Evolutionary conservation across 768 basidiomycete genomes (phyloP).

Genomic region (Sporobolomyces phaffii): DNA sequence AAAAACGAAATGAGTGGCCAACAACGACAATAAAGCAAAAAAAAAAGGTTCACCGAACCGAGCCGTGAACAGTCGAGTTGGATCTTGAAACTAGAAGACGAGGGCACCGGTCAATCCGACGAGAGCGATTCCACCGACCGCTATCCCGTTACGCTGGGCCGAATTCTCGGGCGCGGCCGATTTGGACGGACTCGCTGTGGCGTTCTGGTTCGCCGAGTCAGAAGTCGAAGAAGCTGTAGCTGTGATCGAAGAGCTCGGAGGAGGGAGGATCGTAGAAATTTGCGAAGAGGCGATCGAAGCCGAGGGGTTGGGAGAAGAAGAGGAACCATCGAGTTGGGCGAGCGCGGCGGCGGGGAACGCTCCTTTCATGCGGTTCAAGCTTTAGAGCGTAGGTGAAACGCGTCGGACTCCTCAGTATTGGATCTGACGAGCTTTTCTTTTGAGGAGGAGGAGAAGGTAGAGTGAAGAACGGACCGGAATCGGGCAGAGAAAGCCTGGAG

Average conservation of each 20-base stretch:
- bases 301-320: background rate
- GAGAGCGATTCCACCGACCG: background rate
- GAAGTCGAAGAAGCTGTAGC: background rate
- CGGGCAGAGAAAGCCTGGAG: constrained; percentile 29
- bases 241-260: background rate
- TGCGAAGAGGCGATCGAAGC: background rate
- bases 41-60: too few species aligned
- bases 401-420: background rate
- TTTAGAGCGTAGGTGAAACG: too few species aligned
- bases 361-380: constrained; percentile 8
- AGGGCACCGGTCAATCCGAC: background rate
- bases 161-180: background rate
- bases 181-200: background rate
- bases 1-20: background rate
- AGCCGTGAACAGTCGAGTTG: background rate
- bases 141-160: background rate
- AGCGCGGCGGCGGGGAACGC: background rate
- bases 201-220: background rate
- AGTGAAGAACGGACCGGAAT: background rate
- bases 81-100: background rate
- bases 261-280: background rate
- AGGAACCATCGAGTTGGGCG: background rate
- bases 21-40: background rate
- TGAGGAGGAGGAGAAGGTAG: background rate
- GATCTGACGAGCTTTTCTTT: background rate